Evolutionary conservation across 2,329 filamentous ascomycete species (phyloP).

Genomic region (Tolypocladium nubicola): DNA sequence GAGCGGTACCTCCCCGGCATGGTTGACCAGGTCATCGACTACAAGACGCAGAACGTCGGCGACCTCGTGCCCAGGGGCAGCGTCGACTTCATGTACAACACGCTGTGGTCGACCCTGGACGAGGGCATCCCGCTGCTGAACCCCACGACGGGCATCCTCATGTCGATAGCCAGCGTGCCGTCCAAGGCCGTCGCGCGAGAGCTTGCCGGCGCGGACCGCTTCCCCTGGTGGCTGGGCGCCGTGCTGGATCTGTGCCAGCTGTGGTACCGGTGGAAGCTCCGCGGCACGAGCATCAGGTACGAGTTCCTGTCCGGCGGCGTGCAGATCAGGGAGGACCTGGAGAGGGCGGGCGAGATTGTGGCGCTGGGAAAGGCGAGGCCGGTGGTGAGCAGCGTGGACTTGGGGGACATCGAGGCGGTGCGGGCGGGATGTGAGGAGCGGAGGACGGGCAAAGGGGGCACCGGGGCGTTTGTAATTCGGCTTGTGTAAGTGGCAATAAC

Average conservation of each 20-base stretch:
- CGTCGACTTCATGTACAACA: conserved; percentile 41
- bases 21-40: conserved; percentile 42
- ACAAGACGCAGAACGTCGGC: conserved; percentile 29
- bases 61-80: conserved; percentile 26
- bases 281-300: conserved; percentile 33
- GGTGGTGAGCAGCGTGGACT: conserved; percentile 27
- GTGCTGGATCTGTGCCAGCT: conserved; percentile 23
- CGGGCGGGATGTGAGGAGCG: conserved; percentile 28
- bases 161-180: conserved; percentile 30
- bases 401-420: conserved; percentile 33
- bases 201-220: conserved; percentile 18
- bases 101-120: conserved; percentile 27
- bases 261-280: conserved; percentile 29
- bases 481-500: neutral
- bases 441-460: conserved; percentile 11
- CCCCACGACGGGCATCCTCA: conserved; percentile 23
- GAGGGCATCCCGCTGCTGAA: conserved; percentile 29
- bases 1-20: conserved; percentile 28
- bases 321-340: conserved; percentile 28
- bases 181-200: conserved; percentile 14
- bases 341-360: conserved; percentile 27
- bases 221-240: conserved; percentile 27
- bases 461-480: conserved; percentile 17
- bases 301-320: conserved; percentile 34
- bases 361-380: conserved; percentile 30